Evolutionary conservation across 2,329 filamentous ascomycete species (phyloP), one percentile per base, ranked within the genome.

Genomic region (Periconia digitata): DNA sequence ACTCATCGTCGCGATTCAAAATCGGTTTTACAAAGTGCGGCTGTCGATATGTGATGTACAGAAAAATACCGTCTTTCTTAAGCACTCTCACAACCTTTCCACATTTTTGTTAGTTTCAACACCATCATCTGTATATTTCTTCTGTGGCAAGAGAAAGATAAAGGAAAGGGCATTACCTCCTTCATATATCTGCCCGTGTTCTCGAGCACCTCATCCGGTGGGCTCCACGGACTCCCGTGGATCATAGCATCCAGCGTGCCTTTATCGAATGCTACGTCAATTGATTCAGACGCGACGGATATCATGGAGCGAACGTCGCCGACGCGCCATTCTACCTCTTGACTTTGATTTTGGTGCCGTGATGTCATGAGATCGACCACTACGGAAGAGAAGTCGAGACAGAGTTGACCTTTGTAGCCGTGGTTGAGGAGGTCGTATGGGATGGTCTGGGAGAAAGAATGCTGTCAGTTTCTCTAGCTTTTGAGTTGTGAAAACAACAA

Each of bases 181-280:
- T 71, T 64, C 6, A 82, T 64, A 54, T 83, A 83, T 20, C 63
- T 65, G 5, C 70, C 60, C 6, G 74, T 79, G 55, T 80, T 81
- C 0, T 76, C 65, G 29, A 68, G 55, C 0, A 81, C 78, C 27
- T 79, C 74, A 6, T 73, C 69, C 0, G 78, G 79, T 1, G 79
- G 80, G 50, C 67, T 75, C 79, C 79, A 82, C 0, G 74, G 75
- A 51, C 74, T 79, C 2, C 80, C 79, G 55, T 79, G 71, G 24
- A 83, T 78, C 75, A 83, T 80, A 39, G 76, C 78, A 63, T 83
- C 79, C 3, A 83, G 65, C 1, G 79, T 82, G 3, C 74, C 74
- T 60, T 83, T 83, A 54, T 83, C 79, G 53, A 85, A 82, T 10
- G 80, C 80, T 6, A 84, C 72, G 55, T 82, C 78, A 34, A 85